Evolutionary conservation across 495 filamentous ascomycete genomes (phyloP), one percentile per base, ranked within the genome.

Genomic region (Amniculicola lignicola): DNA sequence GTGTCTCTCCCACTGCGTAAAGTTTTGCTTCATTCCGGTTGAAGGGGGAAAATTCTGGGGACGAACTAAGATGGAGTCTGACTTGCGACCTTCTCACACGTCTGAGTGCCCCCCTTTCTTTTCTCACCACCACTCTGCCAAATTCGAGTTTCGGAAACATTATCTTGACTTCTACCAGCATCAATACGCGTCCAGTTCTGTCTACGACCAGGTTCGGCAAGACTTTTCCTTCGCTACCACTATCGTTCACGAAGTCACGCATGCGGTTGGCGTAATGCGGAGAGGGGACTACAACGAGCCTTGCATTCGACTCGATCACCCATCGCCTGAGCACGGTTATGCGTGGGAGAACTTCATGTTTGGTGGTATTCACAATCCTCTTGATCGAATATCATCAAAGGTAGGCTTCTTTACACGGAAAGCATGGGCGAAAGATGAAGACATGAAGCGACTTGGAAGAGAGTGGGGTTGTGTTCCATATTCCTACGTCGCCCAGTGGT

Each of bases 311-410:
- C 40, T 50, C 21, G 35, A 47, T n/a, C 29, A 63, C 21, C 43
- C 55, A 3, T 19, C 7, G 3, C 24, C 57, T 15, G 60, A 63
- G 40, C 31, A 41, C 9, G 60, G 60, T n/a, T 33, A 35, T 39
- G 50, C 54, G 7, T 63, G 54, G 50, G 60, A 63, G 39, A 51
- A 55, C 28, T 63, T 59, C 33, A 51, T 57, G 37, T 57, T 63
- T 15, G 54, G 54, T 10, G 54, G 39, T 4, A 46, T 63, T 24
- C 42, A 54, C 35, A 63, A 63, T 31, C 60, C 60, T 14, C 43
- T 53, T 15, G 54, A 63, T 38, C 41, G 50, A 12, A 18, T 28
- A 7, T 38, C 37, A 6, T 15, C 38, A 10, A 24, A 28, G 2
- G 45, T 48, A 24, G 23, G n/a, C 3, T 53, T 54, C 39, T 45